These are phyloP conservation scores for Kodamaea restingae DNA, from an alignment of 805 yeast genomes.

Conservation along the genomic window DNA sequence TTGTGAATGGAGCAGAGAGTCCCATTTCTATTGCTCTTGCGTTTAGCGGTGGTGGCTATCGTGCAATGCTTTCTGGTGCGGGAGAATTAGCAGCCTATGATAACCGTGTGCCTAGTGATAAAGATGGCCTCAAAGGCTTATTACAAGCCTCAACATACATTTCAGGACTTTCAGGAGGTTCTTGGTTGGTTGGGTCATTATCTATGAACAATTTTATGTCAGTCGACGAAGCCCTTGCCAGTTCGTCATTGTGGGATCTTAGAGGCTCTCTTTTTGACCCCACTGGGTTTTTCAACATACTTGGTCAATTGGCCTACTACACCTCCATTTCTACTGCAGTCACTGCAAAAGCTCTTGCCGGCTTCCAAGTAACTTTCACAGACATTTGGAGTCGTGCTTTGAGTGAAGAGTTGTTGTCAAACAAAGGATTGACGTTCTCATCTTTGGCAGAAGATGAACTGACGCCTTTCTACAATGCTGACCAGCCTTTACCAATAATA, in stretches of 20 bases:
- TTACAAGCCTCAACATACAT: slow-evolving; percentile 37
- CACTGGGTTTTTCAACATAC: slow-evolving; percentile 6
- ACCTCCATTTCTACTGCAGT: slow-evolving; percentile 21
- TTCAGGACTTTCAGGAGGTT: slow-evolving; percentile 40
- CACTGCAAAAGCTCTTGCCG: slow-evolving; percentile 28
- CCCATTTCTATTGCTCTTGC: slow-evolving; percentile 32
- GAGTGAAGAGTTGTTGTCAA: slow-evolving; percentile 28
- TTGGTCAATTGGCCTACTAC: slow-evolving; percentile 36
- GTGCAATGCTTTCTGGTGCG: slow-evolving; percentile 68
- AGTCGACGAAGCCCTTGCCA: slow-evolving; percentile 15
- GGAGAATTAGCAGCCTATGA: slow-evolving; percentile 79
- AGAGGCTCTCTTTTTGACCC: slow-evolving; percentile 15
- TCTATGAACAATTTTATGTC: slow-evolving; percentile 17
- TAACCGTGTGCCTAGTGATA: slow-evolving; percentile 57
- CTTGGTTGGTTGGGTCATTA: slow-evolving; percentile 35
- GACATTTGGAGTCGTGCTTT: slow-evolving; percentile 41
- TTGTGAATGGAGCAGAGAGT: slow-evolving; percentile 6
- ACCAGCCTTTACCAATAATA: slow-evolving; percentile 40
- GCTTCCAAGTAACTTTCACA: slow-evolving; percentile 31
- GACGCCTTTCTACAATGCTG: slow-evolving; percentile 23
- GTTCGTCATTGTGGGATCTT: slow-evolving; percentile 17
- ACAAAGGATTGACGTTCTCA: slow-evolving; percentile 15
- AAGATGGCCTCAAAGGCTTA: slow-evolving; percentile 14
- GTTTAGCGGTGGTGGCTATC: slow-evolving; percentile 38
- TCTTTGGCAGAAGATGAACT: slow-evolving; percentile 14